These are phyloP conservation scores for Lichtheimia corymbifera DNA, from an alignment of 371 early-diverging fungal species.

Conservation along the genomic window DNA sequence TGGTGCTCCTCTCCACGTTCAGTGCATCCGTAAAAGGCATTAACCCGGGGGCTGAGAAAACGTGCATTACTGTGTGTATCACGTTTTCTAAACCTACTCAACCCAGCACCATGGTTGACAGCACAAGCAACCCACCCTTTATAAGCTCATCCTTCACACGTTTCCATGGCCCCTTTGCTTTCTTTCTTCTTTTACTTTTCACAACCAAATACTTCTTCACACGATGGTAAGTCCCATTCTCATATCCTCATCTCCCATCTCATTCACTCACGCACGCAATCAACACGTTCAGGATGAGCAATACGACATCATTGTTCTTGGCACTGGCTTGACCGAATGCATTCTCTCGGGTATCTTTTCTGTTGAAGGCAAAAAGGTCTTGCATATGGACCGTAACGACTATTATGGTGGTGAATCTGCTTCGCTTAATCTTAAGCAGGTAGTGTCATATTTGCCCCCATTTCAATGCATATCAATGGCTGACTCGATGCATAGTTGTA, in stretches of 20 bases:
- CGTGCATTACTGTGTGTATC: constrained; percentile 1
- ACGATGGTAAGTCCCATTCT: neutral
- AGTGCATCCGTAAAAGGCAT: neutral
- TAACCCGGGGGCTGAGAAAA: neutral
- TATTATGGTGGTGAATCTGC: constrained; percentile 99
- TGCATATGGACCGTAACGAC: constrained; percentile 98
- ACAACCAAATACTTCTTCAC: neutral
- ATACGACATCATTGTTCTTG: constrained; percentile 96
- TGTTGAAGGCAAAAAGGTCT: constrained; percentile 97
- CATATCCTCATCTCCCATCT: neutral
- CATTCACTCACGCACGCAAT: neutral
- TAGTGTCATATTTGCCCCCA: constrained; percentile 14
- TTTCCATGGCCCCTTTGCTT: neutral
- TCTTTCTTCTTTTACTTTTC: neutral
- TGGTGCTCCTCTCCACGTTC: constrained; percentile 2
- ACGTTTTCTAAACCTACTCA: neutral
- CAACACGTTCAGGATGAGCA: constrained; percentile 71
- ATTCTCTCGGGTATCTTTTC: constrained; percentile 98
- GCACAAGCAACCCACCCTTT: no score
- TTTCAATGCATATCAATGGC: no score
- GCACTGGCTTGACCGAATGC: constrained; percentile 99
- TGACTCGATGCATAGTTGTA: constrained; percentile 67
- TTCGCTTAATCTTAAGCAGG: constrained; percentile 91
- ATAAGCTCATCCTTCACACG: neutral
- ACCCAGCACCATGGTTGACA: no score